Percentiles rank a stretch among this genome's conserved stretches.
Evolutionary conservation across 768 basidiomycete species (phyloP).

Genomic region (Tylopilus rubrobrunneus): DNA sequence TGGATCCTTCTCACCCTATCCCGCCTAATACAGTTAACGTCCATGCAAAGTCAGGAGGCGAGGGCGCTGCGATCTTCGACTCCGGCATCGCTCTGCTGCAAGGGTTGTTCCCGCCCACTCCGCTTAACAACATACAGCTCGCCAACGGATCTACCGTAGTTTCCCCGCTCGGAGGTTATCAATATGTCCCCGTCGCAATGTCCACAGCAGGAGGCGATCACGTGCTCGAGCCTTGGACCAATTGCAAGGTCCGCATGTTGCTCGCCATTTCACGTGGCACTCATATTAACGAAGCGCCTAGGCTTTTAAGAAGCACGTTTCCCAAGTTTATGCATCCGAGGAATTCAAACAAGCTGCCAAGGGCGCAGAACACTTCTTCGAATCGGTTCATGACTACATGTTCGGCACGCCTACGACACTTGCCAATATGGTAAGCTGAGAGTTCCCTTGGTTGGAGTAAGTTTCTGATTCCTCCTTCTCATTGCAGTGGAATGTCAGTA

Average conservation of each 20-base stretch:
- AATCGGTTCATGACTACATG: constrained; percentile 59
- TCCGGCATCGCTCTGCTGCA: constrained; percentile 79
- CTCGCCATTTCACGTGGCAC: constrained; percentile 38
- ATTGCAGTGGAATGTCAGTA: constrained; percentile 68
- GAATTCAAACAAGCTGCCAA: constrained; percentile 59
- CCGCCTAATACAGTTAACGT: constrained; percentile 68
- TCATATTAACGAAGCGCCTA: constrained; percentile 21
- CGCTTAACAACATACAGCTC: constrained; percentile 63
- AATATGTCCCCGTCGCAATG: constrained; percentile 79
- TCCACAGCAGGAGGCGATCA: constrained; percentile 49
- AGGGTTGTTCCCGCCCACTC: constrained; percentile 77
- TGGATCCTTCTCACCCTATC: constrained; percentile 52
- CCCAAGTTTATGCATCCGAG: constrained; percentile 55
- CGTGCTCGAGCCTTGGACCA: constrained; percentile 75
- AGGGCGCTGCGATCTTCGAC: constrained; percentile 80
- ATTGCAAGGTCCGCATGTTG: constrained; percentile 44
- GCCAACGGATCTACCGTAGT: constrained; percentile 72
- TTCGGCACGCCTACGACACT: constrained; percentile 61
- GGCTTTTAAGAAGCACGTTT: constrained; percentile 66
- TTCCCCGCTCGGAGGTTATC: constrained; percentile 80
- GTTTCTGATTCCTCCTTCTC: constrained; percentile 13
- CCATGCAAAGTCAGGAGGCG: constrained; percentile 77
- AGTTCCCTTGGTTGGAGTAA: neutral
- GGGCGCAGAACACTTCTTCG: constrained; percentile 62
- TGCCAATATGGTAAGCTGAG: constrained; percentile 55